These are phyloP conservation scores for Zoysia japonica DNA, from an alignment of 176 grass and related monocot genomes.

Conservation along the genomic window DNA sequence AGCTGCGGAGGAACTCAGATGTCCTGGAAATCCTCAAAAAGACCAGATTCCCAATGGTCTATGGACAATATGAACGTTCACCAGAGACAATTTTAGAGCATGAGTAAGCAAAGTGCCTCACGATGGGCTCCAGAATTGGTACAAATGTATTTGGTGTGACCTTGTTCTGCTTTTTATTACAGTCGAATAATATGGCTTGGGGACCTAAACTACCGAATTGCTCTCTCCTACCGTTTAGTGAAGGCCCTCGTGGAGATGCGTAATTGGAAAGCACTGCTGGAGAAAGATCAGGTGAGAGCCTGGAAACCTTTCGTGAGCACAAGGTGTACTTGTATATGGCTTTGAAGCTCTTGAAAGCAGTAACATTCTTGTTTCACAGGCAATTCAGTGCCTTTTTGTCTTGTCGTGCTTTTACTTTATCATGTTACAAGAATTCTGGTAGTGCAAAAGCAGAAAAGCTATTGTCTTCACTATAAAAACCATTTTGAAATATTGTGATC, in stretches of 20 bases:
- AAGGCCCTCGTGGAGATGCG: conserved; percentile 99
- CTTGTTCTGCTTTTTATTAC: conserved; percentile 37
- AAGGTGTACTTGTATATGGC: conserved; percentile 25
- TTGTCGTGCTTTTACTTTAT: conserved; percentile 52
- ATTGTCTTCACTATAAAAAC: conserved; percentile 36
- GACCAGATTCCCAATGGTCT: conserved; percentile 83
- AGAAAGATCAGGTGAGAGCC: conserved; percentile 92
- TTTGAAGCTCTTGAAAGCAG: conserved; percentile 51
- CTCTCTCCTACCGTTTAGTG: conserved; percentile 89
- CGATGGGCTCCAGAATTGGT: conserved; percentile 7
- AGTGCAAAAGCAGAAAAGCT: conserved; percentile 29
- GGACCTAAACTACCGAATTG: conserved; percentile 97
- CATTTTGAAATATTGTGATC: conserved; percentile 21
- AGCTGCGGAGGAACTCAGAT: conserved; percentile 80
- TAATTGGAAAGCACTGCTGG: conserved; percentile 95
- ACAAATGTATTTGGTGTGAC: conserved; percentile 33
- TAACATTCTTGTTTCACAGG: conserved; percentile 45
- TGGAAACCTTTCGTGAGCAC: conserved; percentile 38
- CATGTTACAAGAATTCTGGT: conserved; percentile 40
- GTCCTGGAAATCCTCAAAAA: conserved; percentile 92
- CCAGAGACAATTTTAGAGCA: conserved; percentile 93
- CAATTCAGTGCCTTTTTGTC: conserved; percentile 48
- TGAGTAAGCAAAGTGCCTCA: conserved; percentile 63
- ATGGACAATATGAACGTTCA: conserved; percentile 76
- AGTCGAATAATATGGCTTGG: conserved; percentile 98